Conservation (phyloP, 2,329 filamentous ascomycete genomes). For the Lasiodiplodia gonubiensis region DNA sequence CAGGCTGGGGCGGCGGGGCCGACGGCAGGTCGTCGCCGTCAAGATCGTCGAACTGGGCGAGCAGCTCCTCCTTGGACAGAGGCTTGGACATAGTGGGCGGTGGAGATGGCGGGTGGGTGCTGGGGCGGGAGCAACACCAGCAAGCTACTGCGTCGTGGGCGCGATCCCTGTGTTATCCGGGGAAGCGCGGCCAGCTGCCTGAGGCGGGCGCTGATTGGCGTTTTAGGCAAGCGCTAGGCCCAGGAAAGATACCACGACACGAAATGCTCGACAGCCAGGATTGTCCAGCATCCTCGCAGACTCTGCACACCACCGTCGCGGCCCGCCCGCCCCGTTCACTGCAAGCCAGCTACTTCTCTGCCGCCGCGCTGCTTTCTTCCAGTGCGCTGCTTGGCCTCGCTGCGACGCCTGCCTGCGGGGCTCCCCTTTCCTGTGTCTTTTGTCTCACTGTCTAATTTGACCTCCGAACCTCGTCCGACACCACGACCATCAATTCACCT, state of each 20-base stretch:
- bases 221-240: constrained; percentile 7
- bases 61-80: constrained; percentile 51
- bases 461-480: constrained; percentile 25
- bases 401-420: background rate
- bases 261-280: constrained; percentile 26
- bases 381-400: background rate
- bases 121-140: constrained; percentile 4
- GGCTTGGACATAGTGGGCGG: constrained; percentile 45
- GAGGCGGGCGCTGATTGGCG: constrained; percentile 22
- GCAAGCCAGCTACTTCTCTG: background rate
- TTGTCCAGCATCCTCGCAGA: constrained; percentile 20
- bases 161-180: constrained; percentile 21
- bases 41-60: constrained; percentile 53
- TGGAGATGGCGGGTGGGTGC: background rate
- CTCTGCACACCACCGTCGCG: constrained; percentile 22
- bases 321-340: constrained; percentile 9
- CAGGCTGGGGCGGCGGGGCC: constrained; percentile 40
- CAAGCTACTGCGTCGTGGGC: background rate
- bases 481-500: constrained; percentile 18
- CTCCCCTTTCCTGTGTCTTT: constrained; percentile 25
- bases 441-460: constrained; percentile 24
- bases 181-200: constrained; percentile 6
- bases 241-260: constrained; percentile 16
- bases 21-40: constrained; percentile 41
- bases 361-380: background rate